Percentiles rank a stretch among this genome's conserved stretches.
phyloP scores from a whole-genome alignment of 2,329 filamentous ascomycete species.

The Aspergillus calidoustus region DNA sequence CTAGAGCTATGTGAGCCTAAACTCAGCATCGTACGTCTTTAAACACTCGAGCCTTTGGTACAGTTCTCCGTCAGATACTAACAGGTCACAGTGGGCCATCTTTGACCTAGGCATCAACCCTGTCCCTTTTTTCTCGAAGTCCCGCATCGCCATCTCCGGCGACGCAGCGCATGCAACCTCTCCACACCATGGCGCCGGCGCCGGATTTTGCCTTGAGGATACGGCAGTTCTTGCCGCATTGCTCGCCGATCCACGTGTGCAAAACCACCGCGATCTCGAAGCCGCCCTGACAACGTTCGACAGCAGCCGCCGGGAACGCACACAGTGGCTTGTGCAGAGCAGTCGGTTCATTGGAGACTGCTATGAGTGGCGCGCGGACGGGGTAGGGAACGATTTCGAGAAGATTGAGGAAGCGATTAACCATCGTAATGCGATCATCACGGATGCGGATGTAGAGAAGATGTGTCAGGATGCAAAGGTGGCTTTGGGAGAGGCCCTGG shows the following conservation, averaged over 20 bases:
- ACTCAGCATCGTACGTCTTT: conserved; percentile 29
- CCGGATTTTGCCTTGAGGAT: conserved; percentile 41
- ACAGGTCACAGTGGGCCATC: conserved; percentile 43
- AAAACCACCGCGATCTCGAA: conserved; percentile 28
- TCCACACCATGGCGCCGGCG: conserved; percentile 48
- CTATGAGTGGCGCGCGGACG: conserved; percentile 38
- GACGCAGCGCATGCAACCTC: conserved; percentile 49
- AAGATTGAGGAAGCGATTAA: conserved; percentile 28
- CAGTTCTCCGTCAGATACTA: background rate
- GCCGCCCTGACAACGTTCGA: conserved; percentile 37
- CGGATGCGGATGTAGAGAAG: conserved; percentile 29
- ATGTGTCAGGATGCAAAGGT: conserved; percentile 33
- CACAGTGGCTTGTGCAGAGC: conserved; percentile 42
- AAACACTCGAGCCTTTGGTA: background rate
- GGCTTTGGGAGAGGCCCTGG: conserved; percentile 24
- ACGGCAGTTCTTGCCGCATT: conserved; percentile 34
- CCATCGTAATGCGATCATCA: conserved; percentile 24
- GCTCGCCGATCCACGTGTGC: conserved; percentile 30
- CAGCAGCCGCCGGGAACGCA: conserved; percentile 30
- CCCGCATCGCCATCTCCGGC: conserved; percentile 41
- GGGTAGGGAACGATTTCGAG: conserved; percentile 21
- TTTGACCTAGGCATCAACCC: conserved; percentile 46
- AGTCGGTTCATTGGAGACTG: conserved; percentile 38
- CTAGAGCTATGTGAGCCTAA: conserved; percentile 35
- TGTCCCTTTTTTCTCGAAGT: conserved; percentile 41